These are phyloP conservation scores for Malassezia nana DNA, from an alignment of 1,284 basidiomycete species.

Conservation along the genomic window DNA sequence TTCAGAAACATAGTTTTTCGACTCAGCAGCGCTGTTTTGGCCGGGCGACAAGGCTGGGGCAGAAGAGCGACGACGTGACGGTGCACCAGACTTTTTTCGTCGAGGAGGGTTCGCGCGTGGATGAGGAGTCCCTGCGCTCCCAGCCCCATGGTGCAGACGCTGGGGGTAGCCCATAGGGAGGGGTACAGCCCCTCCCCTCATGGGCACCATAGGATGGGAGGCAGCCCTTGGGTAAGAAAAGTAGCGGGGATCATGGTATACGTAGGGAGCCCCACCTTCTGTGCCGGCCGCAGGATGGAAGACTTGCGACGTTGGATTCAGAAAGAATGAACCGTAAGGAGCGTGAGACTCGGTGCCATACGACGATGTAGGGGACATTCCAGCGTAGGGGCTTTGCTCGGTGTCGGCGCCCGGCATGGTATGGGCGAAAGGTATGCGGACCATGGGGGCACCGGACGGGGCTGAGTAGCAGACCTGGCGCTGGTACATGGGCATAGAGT, in stretches of 20 bases:
- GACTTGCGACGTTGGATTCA: neutral
- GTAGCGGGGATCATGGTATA: neutral
- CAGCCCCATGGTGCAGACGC: neutral
- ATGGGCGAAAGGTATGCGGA: neutral
- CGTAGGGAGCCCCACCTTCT: neutral
- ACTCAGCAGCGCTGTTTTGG: no score
- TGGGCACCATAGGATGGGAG: neutral
- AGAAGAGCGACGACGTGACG: no score
- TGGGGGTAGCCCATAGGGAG: neutral
- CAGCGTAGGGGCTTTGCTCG: neutral
- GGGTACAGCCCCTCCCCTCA: neutral
- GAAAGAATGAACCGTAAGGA: neutral
- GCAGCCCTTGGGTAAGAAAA: neutral
- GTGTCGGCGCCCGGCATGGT: neutral
- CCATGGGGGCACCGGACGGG: neutral
- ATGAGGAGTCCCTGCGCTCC: no score
- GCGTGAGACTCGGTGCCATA: neutral
- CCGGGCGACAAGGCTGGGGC: no score
- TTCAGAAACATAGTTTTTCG: no score
- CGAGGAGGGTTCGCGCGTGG: neutral
- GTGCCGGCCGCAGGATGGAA: neutral
- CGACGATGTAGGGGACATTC: neutral
- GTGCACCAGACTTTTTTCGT: no score
- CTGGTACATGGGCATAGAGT: slow-evolving; percentile 9
- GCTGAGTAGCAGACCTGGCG: neutral